Base-by-base conservation (phyloP, 352 stramenopile species). In the Phytopythium aichiense region DNA sequence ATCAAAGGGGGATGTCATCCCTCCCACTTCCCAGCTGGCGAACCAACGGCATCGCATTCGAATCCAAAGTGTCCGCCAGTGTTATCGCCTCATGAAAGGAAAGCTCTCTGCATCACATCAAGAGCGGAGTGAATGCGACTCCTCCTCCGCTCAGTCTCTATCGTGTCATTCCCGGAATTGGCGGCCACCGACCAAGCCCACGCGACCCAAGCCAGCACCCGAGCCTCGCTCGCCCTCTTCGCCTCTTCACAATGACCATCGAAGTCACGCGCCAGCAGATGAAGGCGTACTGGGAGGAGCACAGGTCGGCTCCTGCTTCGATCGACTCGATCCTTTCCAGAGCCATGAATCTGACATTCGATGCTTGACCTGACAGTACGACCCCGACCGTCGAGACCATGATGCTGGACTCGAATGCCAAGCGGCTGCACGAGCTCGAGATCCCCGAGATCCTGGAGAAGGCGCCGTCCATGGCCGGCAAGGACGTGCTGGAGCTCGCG, bases 371-470 rank as follows among this genome's bases (percentile, higher is more conserved):
- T 40, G 43, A 28, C 23, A 52, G 46, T 3, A 58, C 64, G 43
- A 78, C 67, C 38, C 85, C 80, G 40, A 85, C 76, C 35, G 76
- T 93, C 33, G 80, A 93, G 68, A 87, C 80, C 38, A 93, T 93
- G 84, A 93, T 93, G 84, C 77, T 93, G 37, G 84, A 93, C 74
- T 73, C 84, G 53, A 91, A 93, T 63, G 84, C 84, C 64, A 74
- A 84, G 64, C 76, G 68, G 56, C 75, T 93, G 9, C 79, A 90
- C 43, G 81, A 91, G 56, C 67, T 91, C 13, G 84, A 92, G 67
- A 78, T 84, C 56, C 84, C 83, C 7, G 82, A 94, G 68, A 90
- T 94, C 63, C 68, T 94, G 58, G 74, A 75, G 59, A 88, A 84
- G 40, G 79, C 84, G 12, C 84, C 84, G 4, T 60, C 51, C 52